phyloP scores from a whole-genome alignment of 768 basidiomycete genomes.

The Rubroboletus pulcherrimus region DNA sequence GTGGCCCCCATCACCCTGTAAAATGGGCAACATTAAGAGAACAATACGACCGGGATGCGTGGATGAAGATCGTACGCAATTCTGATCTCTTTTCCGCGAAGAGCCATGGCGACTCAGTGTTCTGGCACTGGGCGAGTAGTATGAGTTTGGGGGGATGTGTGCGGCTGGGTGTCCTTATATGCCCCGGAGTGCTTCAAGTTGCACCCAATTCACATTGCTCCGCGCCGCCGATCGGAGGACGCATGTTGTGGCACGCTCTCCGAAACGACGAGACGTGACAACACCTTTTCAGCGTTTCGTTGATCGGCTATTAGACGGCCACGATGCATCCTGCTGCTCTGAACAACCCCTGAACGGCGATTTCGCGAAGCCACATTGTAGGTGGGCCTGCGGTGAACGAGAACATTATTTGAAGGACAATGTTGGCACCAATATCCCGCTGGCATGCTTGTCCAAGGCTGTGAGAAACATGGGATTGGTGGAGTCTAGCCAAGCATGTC shows the following conservation, averaged over 20 bases:
- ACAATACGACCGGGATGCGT: not conserved
- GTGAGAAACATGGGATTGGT: slow-evolving; percentile 2
- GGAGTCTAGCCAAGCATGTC: slow-evolving; percentile 1
- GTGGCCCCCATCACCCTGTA: slow-evolving; percentile 35
- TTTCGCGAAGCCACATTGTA: slow-evolving; percentile 6
- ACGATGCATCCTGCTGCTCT: slow-evolving; percentile 25
- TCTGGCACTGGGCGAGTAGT: not conserved
- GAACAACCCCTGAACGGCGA: slow-evolving; percentile 17
- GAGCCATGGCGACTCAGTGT: slow-evolving; percentile 24
- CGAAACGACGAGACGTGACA: slow-evolving; percentile 1
- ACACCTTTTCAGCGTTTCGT: slow-evolving; percentile 18
- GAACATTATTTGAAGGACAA: not conserved
- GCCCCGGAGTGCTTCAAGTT: not conserved
- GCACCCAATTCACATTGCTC: slow-evolving; percentile 13
- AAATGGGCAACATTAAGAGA: not conserved
- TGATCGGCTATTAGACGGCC: slow-evolving; percentile 27
- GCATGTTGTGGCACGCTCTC: slow-evolving; percentile 16
- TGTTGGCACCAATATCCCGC: slow-evolving; percentile 4
- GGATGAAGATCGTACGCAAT: slow-evolving; percentile 27
- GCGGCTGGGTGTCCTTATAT: slow-evolving; percentile 15
- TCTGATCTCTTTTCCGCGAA: slow-evolving; percentile 28
- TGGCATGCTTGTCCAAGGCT: not conserved
- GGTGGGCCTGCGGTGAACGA: not conserved
- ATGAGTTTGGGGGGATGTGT: not conserved
- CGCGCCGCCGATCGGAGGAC: slow-evolving; percentile 3